phyloP scores from a whole-genome alignment of 106 monocot species.

The Platanthera zijinensis region DNA sequence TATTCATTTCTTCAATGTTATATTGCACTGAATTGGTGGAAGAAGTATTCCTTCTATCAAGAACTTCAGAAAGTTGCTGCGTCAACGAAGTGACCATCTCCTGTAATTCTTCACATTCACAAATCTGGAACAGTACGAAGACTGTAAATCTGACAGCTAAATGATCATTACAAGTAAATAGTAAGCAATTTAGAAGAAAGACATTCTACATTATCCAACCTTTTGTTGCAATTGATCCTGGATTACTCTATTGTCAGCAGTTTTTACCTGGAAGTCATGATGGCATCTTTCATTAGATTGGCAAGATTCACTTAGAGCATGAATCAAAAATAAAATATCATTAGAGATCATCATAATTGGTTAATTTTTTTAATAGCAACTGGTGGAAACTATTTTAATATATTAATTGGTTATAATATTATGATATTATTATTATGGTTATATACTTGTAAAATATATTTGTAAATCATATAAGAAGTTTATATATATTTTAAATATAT shows the following conservation, averaged over 20 bases:
- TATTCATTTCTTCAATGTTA: slow-evolving; percentile 8
- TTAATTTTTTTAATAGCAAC: no score
- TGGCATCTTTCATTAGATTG: no score
- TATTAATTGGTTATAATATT: no score
- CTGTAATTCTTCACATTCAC: slow-evolving; percentile 59
- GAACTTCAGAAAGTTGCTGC: slow-evolving; percentile 46
- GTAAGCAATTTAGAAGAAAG: not conserved
- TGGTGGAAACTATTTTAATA: no score
- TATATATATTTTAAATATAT: no score
- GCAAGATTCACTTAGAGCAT: not conserved
- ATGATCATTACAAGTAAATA: not conserved
- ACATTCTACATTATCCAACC: slow-evolving; percentile 24
- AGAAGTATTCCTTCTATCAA: slow-evolving; percentile 17
- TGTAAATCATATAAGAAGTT: no score
- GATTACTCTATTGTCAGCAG: slow-evolving; percentile 90
- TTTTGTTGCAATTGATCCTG: slow-evolving; percentile 89
- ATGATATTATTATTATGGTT: no score
- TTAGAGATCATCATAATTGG: not conserved
- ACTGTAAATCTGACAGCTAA: not conserved
- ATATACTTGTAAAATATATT: no score
- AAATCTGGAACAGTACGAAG: slow-evolving; percentile 28
- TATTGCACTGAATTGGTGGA: slow-evolving; percentile 7
- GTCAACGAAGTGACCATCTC: slow-evolving; percentile 50
- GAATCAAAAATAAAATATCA: not conserved
- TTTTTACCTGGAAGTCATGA: slow-evolving; percentile 60